Evolutionary conservation across 164 flowering plant species (phyloP), one percentile per base, ranked within the genome.

Genomic region (Tetrastigma voinierianum): DNA sequence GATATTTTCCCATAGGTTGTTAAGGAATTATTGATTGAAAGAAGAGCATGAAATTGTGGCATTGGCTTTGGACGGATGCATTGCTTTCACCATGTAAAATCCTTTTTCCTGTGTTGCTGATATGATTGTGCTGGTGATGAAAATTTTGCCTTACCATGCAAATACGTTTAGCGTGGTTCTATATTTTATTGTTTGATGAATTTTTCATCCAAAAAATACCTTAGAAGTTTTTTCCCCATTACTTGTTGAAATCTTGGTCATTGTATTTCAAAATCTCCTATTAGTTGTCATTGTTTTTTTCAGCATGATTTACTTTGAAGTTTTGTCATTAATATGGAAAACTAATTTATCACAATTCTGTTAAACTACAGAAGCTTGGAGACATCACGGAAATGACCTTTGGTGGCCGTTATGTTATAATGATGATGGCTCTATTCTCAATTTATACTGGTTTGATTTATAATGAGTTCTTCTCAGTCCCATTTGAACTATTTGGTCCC

Each of bases 381-480:
- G 99, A 93, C 78, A 95, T 95, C 60, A 83, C 75, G 60, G 97
- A 89, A 64, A 90, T 95, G 98, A 73, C 89, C 23, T 96, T 96
- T 77, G 97, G 99, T 59, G 99, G 99, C 6, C 98, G 99, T 67
- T 95, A 95, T 80, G 93, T 90, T 56, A 89, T 95, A 65, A 1
- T 95, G 85, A 64, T 93, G 91, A 93, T 95, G 99, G 60, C 99
- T 48, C 62, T 95, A 53, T 95, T 95, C 82, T 95, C 99, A 58
- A 95, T 95, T 51, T 95, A 88, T 80, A 95, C 99, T 5, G 99
- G 99, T 4, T 80, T 96, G 64, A 82, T 95, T 66, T 95, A 95
- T 57, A 95, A 95, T 74, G 99, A 95, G 70, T 95, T 95, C 82
- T 95, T 95, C 77, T 95, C 98, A 0, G 88, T 95, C 62, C 97